Evolutionary conservation across 2,329 filamentous ascomycete genomes (phyloP).

Genomic region (Paraphaeosphaeria minitans): DNA sequence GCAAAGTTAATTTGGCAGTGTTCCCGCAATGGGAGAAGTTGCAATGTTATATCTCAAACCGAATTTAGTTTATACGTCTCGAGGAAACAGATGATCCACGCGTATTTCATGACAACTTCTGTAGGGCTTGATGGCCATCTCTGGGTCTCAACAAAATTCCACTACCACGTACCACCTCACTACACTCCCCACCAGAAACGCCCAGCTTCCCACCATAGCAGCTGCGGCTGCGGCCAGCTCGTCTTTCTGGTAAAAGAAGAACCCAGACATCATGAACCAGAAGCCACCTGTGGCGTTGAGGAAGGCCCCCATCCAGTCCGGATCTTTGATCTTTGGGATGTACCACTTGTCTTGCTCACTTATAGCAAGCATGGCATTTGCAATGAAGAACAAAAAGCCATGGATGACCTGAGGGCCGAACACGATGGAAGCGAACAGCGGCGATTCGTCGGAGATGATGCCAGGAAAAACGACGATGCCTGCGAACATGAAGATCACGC

Average conservation of each 20-base stretch:
- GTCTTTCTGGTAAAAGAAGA: constrained; percentile 26
- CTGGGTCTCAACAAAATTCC: constrained; percentile 20
- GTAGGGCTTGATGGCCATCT: neutral
- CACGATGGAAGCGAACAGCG: constrained; percentile 23
- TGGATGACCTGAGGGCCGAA: constrained; percentile 35
- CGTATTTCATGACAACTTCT: neutral
- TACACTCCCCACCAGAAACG: constrained; percentile 33
- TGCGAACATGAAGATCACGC: constrained; percentile 38
- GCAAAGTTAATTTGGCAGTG: neutral
- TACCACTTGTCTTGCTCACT: constrained; percentile 36
- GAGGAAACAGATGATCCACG: neutral
- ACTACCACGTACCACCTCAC: constrained; percentile 33
- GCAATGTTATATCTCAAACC: too few relatives aligned
- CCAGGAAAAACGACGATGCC: constrained; percentile 36
- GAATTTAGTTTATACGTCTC: neutral
- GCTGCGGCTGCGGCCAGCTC: constrained; percentile 23
- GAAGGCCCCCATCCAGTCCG: constrained; percentile 35
- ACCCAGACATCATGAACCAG: constrained; percentile 35
- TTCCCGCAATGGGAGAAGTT: neutral
- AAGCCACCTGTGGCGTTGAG: constrained; percentile 34
- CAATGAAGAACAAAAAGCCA: constrained; percentile 32
- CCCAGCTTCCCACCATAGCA: constrained; percentile 31
- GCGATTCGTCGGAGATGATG: constrained; percentile 23
- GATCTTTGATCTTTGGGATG: constrained; percentile 26
- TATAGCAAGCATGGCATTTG: constrained; percentile 33